A percentile compares a stretch with the other conserved stretches of the same genome.
Evolutionary conservation across 2,329 filamentous ascomycete genomes (phyloP).

Genomic region (Ascomycota sp.): DNA sequence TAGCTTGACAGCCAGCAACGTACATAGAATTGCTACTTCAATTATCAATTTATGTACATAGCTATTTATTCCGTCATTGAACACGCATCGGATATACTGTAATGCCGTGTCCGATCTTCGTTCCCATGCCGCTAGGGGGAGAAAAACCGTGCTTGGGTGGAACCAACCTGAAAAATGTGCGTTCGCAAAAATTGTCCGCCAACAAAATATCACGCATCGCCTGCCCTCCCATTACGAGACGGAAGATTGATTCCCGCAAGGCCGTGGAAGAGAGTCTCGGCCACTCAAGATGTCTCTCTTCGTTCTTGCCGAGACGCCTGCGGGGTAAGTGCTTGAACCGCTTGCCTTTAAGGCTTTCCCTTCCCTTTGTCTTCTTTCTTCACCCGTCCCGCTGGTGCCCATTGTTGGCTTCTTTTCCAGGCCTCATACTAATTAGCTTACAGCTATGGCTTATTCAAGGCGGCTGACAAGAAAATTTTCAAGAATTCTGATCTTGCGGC

Average conservation of each 20-base stretch:
- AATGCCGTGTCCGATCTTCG: background rate
- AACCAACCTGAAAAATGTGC: background rate
- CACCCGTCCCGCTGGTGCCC: no score
- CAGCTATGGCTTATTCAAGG: conserved; percentile 96
- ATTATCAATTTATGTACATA: no score
- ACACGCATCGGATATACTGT: background rate
- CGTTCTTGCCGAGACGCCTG: conserved; percentile 83
- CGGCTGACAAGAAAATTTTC: conserved; percentile 93
- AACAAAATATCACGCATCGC: no score
- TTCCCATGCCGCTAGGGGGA: no score
- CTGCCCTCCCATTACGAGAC: conserved; percentile 16
- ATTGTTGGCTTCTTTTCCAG: no score
- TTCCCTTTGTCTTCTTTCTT: no score
- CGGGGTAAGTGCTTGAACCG: conserved; percentile 31
- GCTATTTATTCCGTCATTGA: no score
- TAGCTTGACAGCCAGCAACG: no score
- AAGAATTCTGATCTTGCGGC: conserved; percentile 64
- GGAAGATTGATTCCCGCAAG: conserved; percentile 13
- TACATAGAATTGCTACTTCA: no score
- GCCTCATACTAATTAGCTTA: conserved; percentile 2
- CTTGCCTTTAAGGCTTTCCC: no score
- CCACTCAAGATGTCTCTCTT: conserved; percentile 58
- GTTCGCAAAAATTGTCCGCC: background rate
- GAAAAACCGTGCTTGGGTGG: background rate
- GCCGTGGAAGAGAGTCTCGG: conserved; percentile 10